A percentile compares a stretch with the other conserved stretches of the same genome.
These are phyloP conservation scores for Hypoxylon sp. DNA, from an alignment of 2,329 filamentous ascomycete genomes.

Conservation along the genomic window DNA sequence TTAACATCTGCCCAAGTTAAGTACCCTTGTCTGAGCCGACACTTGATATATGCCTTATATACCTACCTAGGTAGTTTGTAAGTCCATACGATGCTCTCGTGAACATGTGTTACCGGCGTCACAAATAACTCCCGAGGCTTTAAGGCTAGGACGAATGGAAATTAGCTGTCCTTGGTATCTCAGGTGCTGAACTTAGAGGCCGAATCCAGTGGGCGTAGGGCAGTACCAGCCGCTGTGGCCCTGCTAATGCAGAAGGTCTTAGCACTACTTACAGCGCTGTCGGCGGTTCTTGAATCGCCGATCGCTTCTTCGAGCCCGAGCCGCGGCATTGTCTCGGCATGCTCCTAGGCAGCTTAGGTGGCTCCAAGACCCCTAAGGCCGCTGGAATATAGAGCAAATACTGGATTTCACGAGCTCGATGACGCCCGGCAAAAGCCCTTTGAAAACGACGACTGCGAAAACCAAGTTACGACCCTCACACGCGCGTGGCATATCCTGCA, in stretches of 20 bases:
- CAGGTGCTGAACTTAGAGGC: conserved; percentile 9
- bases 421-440: conserved; percentile 16
- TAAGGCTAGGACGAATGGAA: conserved; percentile 23
- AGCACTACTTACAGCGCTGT: not conserved
- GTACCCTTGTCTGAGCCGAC: not conserved
- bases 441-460: conserved; percentile 12
- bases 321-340: conserved; percentile 29
- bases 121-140: conserved; percentile 24
- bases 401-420: conserved; percentile 13
- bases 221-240: conserved; percentile 8
- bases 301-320: conserved; percentile 14
- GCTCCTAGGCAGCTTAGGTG: not conserved
- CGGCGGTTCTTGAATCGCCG: conserved; percentile 31
- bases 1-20: not conserved
- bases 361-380: not conserved
- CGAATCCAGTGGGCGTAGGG: conserved; percentile 6
- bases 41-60: conserved; percentile 8
- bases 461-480: not conserved
- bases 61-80: too few relatives aligned
- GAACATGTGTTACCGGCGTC: conserved; percentile 21
- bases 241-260: not conserved
- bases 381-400: not conserved
- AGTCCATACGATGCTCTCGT: conserved; percentile 14
- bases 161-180: not conserved
- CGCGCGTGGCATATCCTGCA: not conserved